Evolutionary conservation across 148 eudicot species (phyloP).

Genomic region (Rhododendron simsii): DNA sequence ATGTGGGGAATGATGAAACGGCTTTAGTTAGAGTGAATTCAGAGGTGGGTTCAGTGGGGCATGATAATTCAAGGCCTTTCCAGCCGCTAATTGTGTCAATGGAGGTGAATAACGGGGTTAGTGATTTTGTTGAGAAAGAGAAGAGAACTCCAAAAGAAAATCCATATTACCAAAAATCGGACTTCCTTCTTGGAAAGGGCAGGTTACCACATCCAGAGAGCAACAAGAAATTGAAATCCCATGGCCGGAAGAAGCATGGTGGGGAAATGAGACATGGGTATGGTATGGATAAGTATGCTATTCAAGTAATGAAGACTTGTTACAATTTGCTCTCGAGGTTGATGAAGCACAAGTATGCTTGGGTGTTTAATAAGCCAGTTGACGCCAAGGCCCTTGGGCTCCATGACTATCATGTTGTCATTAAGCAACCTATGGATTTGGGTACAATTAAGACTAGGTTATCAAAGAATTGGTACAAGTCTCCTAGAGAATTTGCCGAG

Average conservation of each 20-base stretch:
- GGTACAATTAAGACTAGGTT: conserved; percentile 29
- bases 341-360: conserved; percentile 33
- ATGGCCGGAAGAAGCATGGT: conserved; percentile 35
- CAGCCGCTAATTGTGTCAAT: conserved; percentile 48
- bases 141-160: conserved; percentile 95
- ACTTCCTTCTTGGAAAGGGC: conserved; percentile 74
- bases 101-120: conserved; percentile 37
- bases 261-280: conserved; percentile 35
- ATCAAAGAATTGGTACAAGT: conserved; percentile 25
- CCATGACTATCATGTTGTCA: conserved; percentile 27
- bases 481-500: conserved; percentile 27
- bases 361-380: conserved; percentile 39
- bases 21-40: conserved; percentile 29
- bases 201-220: conserved; percentile 66
- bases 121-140: conserved; percentile 67
- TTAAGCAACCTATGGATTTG: conserved; percentile 36
- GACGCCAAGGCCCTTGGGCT: conserved; percentile 24
- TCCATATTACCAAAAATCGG: conserved; percentile 62
- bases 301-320: conserved; percentile 42
- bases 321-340: conserved; percentile 20
- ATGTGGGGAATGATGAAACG: conserved; percentile 30
- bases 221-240: conserved; percentile 49
- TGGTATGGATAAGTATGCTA: conserved; percentile 41
- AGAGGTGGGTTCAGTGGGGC: conserved; percentile 41
- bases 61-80: conserved; percentile 40